Base-by-base conservation (phyloP, 2,329 filamentous ascomycete genomes). In the Penicillium sp. region DNA sequence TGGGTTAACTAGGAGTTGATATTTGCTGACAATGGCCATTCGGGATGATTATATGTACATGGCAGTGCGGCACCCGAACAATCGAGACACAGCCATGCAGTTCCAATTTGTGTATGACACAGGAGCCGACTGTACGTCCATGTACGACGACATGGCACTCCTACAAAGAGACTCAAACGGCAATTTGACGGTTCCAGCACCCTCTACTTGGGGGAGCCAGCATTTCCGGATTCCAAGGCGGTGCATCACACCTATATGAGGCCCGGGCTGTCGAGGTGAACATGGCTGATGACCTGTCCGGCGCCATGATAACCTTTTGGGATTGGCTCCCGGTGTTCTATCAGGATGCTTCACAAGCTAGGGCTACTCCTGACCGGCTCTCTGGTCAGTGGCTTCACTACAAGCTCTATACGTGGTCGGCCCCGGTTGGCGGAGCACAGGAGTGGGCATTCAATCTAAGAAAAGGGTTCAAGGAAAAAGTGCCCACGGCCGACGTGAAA, bases 381-480 rank as follows among this genome's bases (percentile, higher is more conserved):
- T 12, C 25, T 31, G 55, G 55, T 5, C 55, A 48, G 3, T 57
- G 22, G 20, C 15, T 41, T 2, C 25, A 41, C 12, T 17, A 37
- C 14, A 57, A 38, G 48, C 11, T 53, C 4, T 53, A 52, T 17
- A 53, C 22, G 17, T 49, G 47, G 20, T 47, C 55, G 15, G 39
- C 39, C 31, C 55, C 55, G 1, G 20, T 39, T 48, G 39, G 31
- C 5, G 5, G 22, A 14, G 47, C 31, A 1, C 20, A 5, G 7
- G 10, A 11, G 8, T 28, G 12, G 20, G 22, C 37, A 7, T 54
- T 54, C 22, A 39, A 54, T 15, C 35, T 2, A 6, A 54, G 43
- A 11, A 4, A 22, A 5, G 51, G 47, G 8, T 50, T 31, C 25
- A 15, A 37, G 3, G 8, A 8, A 2, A 5, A 4, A 12, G 17